Base-by-base conservation (phyloP, 2,329 filamentous ascomycete species). In the Neonectria ditissima region DNA sequence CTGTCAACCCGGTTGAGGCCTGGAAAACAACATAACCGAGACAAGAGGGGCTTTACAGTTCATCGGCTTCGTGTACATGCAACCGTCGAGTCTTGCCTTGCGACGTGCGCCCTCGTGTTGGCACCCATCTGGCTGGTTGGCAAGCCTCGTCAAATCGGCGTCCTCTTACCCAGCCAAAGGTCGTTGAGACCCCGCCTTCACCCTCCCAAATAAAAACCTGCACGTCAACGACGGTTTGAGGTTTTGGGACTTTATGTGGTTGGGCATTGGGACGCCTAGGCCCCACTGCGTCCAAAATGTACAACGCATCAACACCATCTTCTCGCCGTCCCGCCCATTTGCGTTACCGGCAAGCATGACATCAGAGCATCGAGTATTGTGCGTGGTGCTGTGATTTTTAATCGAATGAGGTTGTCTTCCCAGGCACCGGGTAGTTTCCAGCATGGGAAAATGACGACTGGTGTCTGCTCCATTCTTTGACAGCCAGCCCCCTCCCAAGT, bases 221-320 rank as follows among this genome's bases (percentile, higher is more conserved):
- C 70, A 70, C 66, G 60, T 66, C 59, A 67, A 62, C 34, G 43
- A 52, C 26, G 56, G 59, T 58, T 62, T 61, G 56, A 58, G 65
- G 61, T 66, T 65, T 60, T 65, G 66, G 59, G 65, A 68, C 67
- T 67, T 72, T 63, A 74, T 77, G 74, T 77, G 75, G 82, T 85
- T 85, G 83, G 83, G 83, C 80, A 83, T 73, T 76, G 79, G 82
- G 77, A 77, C 80, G 78, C 79, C 76, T 69, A 79, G 75, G 77
- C 77, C 75, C 75, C 75, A 76, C 71, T 72, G 68, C 74, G 70
- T 63, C 74, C 73, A 69, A 65, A 73, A 76, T 82, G 83, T 79
- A 85, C 83, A 86, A 81, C 83, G 78, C 83, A 85, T 73, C 68
- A 67, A 73, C 68, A 72, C 70, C 72, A 70, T 66, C 70, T 73